These are phyloP conservation scores for Fonsecaea pugnacius DNA, from an alignment of 2,329 filamentous ascomycete species.

Conservation along the genomic window DNA sequence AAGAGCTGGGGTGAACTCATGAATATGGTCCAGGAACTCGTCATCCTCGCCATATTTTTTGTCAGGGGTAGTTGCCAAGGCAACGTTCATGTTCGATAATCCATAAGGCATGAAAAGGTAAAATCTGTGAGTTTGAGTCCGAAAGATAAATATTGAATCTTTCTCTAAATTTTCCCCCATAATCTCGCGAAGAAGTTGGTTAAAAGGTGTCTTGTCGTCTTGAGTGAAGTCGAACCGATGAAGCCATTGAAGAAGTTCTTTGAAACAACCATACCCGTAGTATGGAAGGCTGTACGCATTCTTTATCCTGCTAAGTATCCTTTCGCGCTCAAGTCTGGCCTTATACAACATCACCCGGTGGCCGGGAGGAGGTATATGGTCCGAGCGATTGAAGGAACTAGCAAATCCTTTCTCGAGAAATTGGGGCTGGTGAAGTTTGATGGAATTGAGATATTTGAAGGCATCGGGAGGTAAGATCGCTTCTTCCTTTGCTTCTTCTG, in stretches of 20 bases:
- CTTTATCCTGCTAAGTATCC: not conserved
- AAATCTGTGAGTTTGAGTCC: not conserved
- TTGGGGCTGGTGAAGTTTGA: constrained; percentile 11
- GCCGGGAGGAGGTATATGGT: constrained; percentile 12
- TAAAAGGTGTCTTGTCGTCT: not conserved
- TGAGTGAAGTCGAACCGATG: constrained; percentile 19
- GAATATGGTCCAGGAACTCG: too few species aligned
- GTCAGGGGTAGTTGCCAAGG: not conserved
- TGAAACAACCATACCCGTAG: constrained; percentile 2
- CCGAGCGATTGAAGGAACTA: not conserved
- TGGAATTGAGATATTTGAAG: constrained; percentile 18
- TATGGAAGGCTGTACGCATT: not conserved
- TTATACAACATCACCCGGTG: constrained; percentile 7
- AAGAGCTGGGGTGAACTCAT: constrained; percentile 19
- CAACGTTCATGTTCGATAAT: not conserved
- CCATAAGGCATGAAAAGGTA: not conserved
- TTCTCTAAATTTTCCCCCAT: too few species aligned
- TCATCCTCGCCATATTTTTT: too few species aligned
- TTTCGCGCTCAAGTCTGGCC: constrained; percentile 12
- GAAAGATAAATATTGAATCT: not conserved
- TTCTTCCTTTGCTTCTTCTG: constrained; percentile 8
- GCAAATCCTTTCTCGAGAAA: not conserved
- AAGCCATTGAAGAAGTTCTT: constrained; percentile 19
- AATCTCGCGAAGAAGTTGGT: not conserved
- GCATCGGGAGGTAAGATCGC: constrained; percentile 14